A percentile compares a stretch with the other conserved stretches of the same genome.
These are phyloP conservation scores for Pythium biforme DNA, from an alignment of 352 stramenopile genomes.

Conservation along the genomic window DNA sequence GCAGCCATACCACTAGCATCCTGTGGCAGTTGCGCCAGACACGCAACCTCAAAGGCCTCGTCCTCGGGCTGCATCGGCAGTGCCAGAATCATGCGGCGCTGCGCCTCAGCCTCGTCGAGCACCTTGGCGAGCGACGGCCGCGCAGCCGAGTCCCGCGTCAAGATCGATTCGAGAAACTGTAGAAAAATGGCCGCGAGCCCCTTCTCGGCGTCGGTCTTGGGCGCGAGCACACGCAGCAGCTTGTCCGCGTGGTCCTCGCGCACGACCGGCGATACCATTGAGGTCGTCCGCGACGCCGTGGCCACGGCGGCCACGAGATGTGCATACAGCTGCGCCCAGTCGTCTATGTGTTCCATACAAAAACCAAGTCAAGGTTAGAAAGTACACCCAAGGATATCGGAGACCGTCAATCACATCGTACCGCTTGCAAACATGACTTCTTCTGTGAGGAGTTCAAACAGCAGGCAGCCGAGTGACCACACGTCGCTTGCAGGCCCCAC, in stretches of 20 bases:
- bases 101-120: constrained; percentile 6
- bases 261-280: constrained; percentile 17
- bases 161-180: constrained; percentile 19
- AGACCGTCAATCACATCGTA: constrained; percentile 21
- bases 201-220: constrained; percentile 24
- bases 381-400: not conserved
- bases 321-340: constrained; percentile 58
- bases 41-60: not conserved
- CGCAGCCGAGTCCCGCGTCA: not conserved
- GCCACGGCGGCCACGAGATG: constrained; percentile 37
- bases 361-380: not conserved
- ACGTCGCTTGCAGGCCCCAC: constrained; percentile 57
- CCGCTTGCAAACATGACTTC: constrained; percentile 64
- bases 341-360: constrained; percentile 40
- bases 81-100: constrained; percentile 17
- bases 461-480: constrained; percentile 69
- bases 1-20: too few species aligned
- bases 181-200: constrained; percentile 5
- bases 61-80: constrained; percentile 15
- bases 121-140: constrained; percentile 13
- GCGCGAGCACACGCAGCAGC: constrained; percentile 30
- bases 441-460: constrained; percentile 70
- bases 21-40: not conserved
- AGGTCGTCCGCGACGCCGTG: constrained; percentile 13
- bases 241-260: constrained; percentile 44